Conservation (phyloP, 176 grass and related monocot genomes). For the Lolium rigidum region DNA sequence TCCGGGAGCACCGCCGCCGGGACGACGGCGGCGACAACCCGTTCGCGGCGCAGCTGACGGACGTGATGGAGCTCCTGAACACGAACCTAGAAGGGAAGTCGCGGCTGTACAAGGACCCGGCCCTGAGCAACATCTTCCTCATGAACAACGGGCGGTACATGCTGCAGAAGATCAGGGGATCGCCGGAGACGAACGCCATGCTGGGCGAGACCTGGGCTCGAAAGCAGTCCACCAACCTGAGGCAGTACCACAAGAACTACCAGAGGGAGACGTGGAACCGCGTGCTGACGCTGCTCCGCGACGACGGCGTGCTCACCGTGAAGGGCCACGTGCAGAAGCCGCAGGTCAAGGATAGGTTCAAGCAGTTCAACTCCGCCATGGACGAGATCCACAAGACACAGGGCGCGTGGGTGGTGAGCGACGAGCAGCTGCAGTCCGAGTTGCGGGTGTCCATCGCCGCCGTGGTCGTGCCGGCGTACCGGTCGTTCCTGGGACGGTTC, state of each 20-base stretch:
- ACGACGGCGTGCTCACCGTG: conserved; percentile 78
- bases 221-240: conserved; percentile 67
- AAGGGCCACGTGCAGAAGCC: conserved; percentile 73
- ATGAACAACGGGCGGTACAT: conserved; percentile 99
- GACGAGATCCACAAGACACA: conserved; percentile 90
- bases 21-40: conserved; percentile 34
- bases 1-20: conserved; percentile 57
- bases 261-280: conserved; percentile 92
- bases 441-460: conserved; percentile 83
- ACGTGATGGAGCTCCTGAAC: conserved; percentile 83
- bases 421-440: conserved; percentile 95
- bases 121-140: conserved; percentile 78
- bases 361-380: conserved; percentile 84
- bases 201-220: conserved; percentile 77
- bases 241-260: conserved; percentile 98
- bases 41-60: conserved; percentile 71
- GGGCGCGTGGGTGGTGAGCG: conserved; percentile 74
- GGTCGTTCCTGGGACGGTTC: conserved; percentile 83
- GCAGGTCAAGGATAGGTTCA: conserved; percentile 88
- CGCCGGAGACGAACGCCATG: conserved; percentile 61
- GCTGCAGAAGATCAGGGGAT: conserved; percentile 85
- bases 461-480: conserved; percentile 84
- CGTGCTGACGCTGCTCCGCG: conserved; percentile 66
- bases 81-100: conserved; percentile 76
- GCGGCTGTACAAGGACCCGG: conserved; percentile 75